Evolutionary conservation across 192 early-diverging fungal genomes (phyloP).

Genomic region (Gigaspora rosea): DNA sequence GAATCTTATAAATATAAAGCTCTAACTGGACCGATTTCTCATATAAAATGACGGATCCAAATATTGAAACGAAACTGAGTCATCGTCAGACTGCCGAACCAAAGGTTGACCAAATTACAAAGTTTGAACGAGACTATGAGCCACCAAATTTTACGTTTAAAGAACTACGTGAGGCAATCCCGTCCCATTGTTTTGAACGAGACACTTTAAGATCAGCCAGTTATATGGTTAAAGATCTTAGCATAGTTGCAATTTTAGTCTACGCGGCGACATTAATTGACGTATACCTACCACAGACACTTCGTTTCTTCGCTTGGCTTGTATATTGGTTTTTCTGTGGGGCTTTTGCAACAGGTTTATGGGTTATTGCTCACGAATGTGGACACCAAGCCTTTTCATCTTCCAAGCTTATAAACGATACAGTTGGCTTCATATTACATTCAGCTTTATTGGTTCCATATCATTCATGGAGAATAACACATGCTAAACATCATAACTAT

Average conservation of each 20-base stretch:
- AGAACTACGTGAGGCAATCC: constrained; percentile 86
- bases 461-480: constrained; percentile 90
- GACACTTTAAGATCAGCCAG: constrained; percentile 75
- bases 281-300: constrained; percentile 42
- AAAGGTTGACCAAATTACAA: not conserved
- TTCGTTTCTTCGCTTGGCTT: constrained; percentile 69
- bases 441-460: constrained; percentile 88
- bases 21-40: too few relatives aligned
- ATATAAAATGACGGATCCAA: too few relatives aligned
- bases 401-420: constrained; percentile 81
- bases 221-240: constrained; percentile 80
- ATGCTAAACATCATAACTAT: constrained; percentile 92
- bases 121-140: constrained; percentile 50
- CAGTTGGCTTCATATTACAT: constrained; percentile 89
- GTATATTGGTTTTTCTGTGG: constrained; percentile 85
- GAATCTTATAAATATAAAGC: too few relatives aligned
- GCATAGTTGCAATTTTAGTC: constrained; percentile 61
- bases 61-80: not conserved
- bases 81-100: not conserved
- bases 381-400: constrained; percentile 92
- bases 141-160: constrained; percentile 84
- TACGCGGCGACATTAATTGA: constrained; percentile 74
- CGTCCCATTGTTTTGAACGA: constrained; percentile 92
- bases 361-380: constrained; percentile 92
- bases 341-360: constrained; percentile 82